Percentiles rank a stretch among this genome's conserved stretches.
Evolutionary conservation across 768 basidiomycete genomes (phyloP).

Genomic region (Fomitopsis serialis): DNA sequence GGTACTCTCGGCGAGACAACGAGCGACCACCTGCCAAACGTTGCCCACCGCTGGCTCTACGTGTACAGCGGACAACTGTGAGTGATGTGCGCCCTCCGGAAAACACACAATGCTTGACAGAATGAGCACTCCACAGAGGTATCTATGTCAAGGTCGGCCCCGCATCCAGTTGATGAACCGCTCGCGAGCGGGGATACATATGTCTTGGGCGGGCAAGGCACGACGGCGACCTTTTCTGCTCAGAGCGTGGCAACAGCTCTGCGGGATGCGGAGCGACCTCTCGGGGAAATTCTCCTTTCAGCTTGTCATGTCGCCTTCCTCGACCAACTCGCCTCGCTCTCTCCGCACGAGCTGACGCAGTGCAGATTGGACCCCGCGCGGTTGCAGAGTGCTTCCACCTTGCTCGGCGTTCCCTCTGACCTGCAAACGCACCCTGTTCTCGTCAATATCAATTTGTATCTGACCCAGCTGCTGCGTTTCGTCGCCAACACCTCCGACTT

Average conservation of each 20-base stretch:
- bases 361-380: neutral
- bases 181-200: neutral
- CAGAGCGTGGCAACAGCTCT: slow-evolving; percentile 9
- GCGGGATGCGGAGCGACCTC: slow-evolving; percentile 6
- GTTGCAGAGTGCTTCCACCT: neutral
- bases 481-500: neutral
- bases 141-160: neutral
- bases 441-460: slow-evolving; percentile 11
- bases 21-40: too few relatives aligned
- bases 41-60: too few relatives aligned
- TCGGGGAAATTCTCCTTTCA: slow-evolving; percentile 5
- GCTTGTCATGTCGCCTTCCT: slow-evolving; percentile 11
- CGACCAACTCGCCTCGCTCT: slow-evolving; percentile 4
- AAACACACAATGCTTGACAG: too few relatives aligned
- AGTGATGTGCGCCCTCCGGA: too few relatives aligned
- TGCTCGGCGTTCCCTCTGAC: slow-evolving; percentile 4
- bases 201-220: slow-evolving; percentile 13
- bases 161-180: neutral
- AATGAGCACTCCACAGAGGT: too few relatives aligned
- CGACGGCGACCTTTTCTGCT: slow-evolving; percentile 1
- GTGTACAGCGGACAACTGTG: too few relatives aligned
- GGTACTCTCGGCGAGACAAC: too few relatives aligned
- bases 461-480: slow-evolving; percentile 13
- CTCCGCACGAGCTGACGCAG: neutral
- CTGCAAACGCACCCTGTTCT: slow-evolving; percentile 8